Conservation (phyloP, 768 basidiomycete species). For the Dacryopinax spathularia region DNA sequence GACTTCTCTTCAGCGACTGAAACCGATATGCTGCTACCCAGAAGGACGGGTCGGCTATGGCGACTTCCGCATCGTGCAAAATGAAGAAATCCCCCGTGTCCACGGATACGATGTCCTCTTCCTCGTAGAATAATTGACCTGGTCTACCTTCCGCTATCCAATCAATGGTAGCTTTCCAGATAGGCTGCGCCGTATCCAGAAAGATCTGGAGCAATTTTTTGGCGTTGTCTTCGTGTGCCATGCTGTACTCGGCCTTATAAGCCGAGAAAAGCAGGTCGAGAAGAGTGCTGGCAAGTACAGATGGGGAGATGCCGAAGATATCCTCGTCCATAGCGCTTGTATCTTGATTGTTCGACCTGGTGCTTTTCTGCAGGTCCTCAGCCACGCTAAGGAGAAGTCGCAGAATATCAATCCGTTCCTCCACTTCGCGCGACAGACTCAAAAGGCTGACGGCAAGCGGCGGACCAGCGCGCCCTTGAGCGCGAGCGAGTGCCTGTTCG, state of each 20-base stretch:
- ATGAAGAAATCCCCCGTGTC: slow-evolving; percentile 65
- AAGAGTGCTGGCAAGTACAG: slow-evolving; percentile 40
- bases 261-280: slow-evolving; percentile 48
- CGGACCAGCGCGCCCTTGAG: slow-evolving; percentile 36
- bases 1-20: slow-evolving; percentile 14
- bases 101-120: slow-evolving; percentile 18
- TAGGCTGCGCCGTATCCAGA: slow-evolving; percentile 45
- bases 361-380: slow-evolving; percentile 21
- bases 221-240: slow-evolving; percentile 42
- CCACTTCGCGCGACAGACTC: slow-evolving; percentile 43
- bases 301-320: slow-evolving; percentile 32
- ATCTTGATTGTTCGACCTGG: slow-evolving; percentile 1
- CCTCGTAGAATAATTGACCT: slow-evolving; percentile 18
- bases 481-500: slow-evolving; percentile 54
- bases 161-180: slow-evolving; percentile 55
- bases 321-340: slow-evolving; percentile 28
- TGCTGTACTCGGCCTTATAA: slow-evolving; percentile 44
- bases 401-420: slow-evolving; percentile 43
- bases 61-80: slow-evolving; percentile 44
- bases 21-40: slow-evolving; percentile 62
- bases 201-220: slow-evolving; percentile 50
- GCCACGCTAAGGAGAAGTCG: slow-evolving; percentile 16
- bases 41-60: slow-evolving; percentile 50
- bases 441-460: slow-evolving; percentile 50
- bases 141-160: slow-evolving; percentile 70